Conservation (phyloP, 495 filamentous ascomycete genomes). For the Sphaerosporella brunnea region DNA sequence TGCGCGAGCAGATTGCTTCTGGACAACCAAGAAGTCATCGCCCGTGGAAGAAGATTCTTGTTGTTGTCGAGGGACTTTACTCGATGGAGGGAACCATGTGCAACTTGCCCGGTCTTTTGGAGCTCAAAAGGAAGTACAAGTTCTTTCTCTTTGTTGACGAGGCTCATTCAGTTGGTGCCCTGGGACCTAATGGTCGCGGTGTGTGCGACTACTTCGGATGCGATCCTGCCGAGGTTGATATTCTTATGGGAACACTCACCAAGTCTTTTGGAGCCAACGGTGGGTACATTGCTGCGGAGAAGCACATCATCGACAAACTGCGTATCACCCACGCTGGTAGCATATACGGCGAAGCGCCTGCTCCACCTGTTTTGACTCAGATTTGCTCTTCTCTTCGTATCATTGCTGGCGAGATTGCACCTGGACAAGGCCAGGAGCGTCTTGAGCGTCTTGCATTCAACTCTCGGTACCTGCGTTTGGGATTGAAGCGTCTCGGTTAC, state of each 20-base stretch:
- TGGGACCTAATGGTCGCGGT: constrained; percentile 72
- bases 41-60: constrained; percentile 96
- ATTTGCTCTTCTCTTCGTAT: constrained; percentile 69
- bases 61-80: constrained; percentile 92
- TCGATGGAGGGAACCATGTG: constrained; percentile 99
- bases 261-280: constrained; percentile 98
- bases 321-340: constrained; percentile 69
- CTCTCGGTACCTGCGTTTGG: constrained; percentile 88
- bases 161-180: constrained; percentile 87
- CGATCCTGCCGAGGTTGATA: constrained; percentile 72
- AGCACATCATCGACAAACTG: constrained; percentile 80
- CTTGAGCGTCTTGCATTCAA: constrained; percentile 96
- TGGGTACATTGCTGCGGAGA: constrained; percentile 83
- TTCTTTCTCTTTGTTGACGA: constrained; percentile 91
- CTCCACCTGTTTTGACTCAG: constrained; percentile 73
- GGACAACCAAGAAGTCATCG: constrained; percentile 92
- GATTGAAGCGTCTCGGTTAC: constrained; percentile 88
- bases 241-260: constrained; percentile 94
- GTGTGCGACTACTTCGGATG: constrained; percentile 95
- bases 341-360: constrained; percentile 71
- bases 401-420: constrained; percentile 69
- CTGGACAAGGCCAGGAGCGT: constrained; percentile 88
- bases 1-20: constrained; percentile 84
- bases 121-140: constrained; percentile 85
- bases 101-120: constrained; percentile 72